Conservation (phyloP, 1,284 basidiomycete genomes). For the Leccinum fallax region DNA sequence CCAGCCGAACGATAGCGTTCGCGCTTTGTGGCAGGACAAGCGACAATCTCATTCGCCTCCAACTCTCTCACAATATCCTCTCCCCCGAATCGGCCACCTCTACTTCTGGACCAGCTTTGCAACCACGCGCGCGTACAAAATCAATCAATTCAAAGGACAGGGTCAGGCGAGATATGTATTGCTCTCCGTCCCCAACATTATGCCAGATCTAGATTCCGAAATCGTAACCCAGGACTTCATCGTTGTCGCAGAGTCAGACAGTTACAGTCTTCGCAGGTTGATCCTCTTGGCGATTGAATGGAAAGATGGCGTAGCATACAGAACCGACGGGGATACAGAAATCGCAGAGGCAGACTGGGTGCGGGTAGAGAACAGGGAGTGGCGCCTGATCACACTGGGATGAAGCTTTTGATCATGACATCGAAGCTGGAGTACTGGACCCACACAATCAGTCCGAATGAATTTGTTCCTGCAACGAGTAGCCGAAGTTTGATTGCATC, state of each 20-base stretch:
- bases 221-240: slow-evolving; percentile 22
- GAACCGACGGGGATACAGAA: slow-evolving; percentile 4
- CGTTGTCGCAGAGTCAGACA: slow-evolving; percentile 12
- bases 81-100: slow-evolving; percentile 7
- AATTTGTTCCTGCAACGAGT: background rate
- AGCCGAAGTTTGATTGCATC: background rate
- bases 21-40: background rate
- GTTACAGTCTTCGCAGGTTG: background rate
- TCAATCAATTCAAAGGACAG: background rate
- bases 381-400: slow-evolving; percentile 20
- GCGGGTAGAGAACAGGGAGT: slow-evolving; percentile 17
- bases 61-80: background rate
- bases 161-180: background rate
- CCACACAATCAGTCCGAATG: no score
- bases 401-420: background rate
- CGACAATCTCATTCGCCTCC: background rate
- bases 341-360: slow-evolving; percentile 8
- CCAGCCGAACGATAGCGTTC: background rate
- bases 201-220: background rate
- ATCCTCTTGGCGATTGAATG: slow-evolving; percentile 22
- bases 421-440: background rate
- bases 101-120: slow-evolving; percentile 21
- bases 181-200: background rate
- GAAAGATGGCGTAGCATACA: slow-evolving; percentile 20
- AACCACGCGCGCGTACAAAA: slow-evolving; percentile 1